phyloP scores from a whole-genome alignment of 305 asterid genomes.

The Andrographis paniculata region DNA sequence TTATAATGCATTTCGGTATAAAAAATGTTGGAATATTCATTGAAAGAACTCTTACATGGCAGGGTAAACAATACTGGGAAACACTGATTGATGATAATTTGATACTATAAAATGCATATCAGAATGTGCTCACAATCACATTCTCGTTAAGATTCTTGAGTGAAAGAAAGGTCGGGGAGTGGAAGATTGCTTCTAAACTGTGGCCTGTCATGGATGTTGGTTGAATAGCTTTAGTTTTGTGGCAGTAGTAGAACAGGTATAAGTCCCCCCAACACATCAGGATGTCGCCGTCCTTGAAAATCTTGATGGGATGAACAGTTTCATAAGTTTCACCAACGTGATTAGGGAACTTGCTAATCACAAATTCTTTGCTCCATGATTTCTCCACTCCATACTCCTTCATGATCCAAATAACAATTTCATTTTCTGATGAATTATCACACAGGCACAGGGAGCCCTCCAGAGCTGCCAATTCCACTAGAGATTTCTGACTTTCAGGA shows the following conservation, averaged over 20 bases:
- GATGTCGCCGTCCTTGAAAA: constrained; percentile 38
- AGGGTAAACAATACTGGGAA: neutral
- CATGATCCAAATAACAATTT: constrained; percentile 38
- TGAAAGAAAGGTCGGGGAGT: constrained; percentile 21
- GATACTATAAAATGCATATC: neutral
- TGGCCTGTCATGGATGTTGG: neutral
- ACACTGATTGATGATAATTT: neutral
- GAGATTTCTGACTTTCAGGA: neutral
- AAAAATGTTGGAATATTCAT: too few species aligned
- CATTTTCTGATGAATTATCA: constrained; percentile 20
- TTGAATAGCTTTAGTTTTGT: constrained; percentile 3
- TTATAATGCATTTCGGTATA: too few species aligned
- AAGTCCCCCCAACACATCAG: constrained; percentile 22
- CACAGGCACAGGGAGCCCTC: constrained; percentile 25
- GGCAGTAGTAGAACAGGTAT: constrained; percentile 14
- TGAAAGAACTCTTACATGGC: too few species aligned
- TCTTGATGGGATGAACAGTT: constrained; percentile 21
- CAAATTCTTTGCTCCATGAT: constrained; percentile 37
- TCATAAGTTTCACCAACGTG: constrained; percentile 11
- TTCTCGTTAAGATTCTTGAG: constrained; percentile 8
- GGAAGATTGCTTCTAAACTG: constrained; percentile 2
- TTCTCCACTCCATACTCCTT: constrained; percentile 28
- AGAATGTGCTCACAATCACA: neutral
- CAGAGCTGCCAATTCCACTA: constrained; percentile 12
- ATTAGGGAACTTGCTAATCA: constrained; percentile 15